These are phyloP conservation scores for Penicillium subrubescens DNA, from an alignment of 495 filamentous ascomycete genomes.

Conservation along the genomic window DNA sequence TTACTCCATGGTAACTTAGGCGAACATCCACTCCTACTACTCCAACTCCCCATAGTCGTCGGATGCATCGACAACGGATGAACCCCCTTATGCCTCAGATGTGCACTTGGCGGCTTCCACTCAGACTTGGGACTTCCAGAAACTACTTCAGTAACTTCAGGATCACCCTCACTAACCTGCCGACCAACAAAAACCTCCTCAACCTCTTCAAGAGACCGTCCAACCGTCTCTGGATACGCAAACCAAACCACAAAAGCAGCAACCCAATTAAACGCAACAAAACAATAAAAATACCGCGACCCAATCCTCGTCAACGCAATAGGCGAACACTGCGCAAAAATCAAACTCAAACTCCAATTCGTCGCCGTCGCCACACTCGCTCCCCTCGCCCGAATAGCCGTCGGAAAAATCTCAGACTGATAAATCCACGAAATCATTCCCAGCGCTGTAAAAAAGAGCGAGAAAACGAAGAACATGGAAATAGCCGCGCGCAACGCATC, in stretches of 20 bases:
- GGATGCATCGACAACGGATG: slow-evolving; percentile 27
- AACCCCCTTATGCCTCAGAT: slow-evolving; percentile 17
- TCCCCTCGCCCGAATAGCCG: slow-evolving; percentile 54
- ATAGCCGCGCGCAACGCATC: slow-evolving; percentile 55
- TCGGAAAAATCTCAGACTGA: slow-evolving; percentile 59
- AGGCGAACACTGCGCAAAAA: slow-evolving; percentile 59
- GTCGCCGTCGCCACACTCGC: slow-evolving; percentile 54
- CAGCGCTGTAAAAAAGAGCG: slow-evolving; percentile 55
- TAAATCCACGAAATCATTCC: slow-evolving; percentile 60
- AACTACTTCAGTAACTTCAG: background rate
- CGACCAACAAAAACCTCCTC: slow-evolving; percentile 46
- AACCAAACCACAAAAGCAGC: slow-evolving; percentile 46
- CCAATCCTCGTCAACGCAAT: slow-evolving; percentile 50
- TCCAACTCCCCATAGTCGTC: slow-evolving; percentile 16
- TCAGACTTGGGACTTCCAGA: background rate
- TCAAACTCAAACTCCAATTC: slow-evolving; percentile 56
- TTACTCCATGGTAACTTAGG: slow-evolving; percentile 17
- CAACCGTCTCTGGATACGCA: slow-evolving; percentile 57
- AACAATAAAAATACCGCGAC: slow-evolving; percentile 56
- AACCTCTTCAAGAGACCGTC: slow-evolving; percentile 55
- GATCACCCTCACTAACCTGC: slow-evolving; percentile 10
- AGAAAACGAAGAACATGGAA: slow-evolving; percentile 60
- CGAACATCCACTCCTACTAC: slow-evolving; percentile 14
- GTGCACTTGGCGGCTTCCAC: slow-evolving; percentile 7
- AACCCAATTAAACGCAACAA: slow-evolving; percentile 53